phyloP scores from a whole-genome alignment of 2,329 filamentous ascomycete species.

The Trichocomaceae sp. region DNA sequence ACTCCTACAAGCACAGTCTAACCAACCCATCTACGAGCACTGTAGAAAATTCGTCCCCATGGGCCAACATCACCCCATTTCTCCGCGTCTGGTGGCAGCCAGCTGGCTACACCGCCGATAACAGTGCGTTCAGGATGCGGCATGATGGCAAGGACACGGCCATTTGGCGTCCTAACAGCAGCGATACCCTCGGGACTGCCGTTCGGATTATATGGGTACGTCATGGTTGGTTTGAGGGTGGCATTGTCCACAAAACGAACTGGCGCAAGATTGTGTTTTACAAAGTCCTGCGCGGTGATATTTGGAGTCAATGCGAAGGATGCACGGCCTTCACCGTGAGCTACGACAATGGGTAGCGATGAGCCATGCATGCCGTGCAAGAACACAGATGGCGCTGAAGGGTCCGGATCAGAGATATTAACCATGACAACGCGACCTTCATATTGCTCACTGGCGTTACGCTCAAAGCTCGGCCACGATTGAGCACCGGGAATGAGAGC shows the following conservation, averaged over 20 bases:
- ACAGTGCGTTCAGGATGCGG: constrained; percentile 90
- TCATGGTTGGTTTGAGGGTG: constrained; percentile 61
- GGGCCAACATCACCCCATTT: constrained; percentile 77
- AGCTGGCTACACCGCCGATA: constrained; percentile 70
- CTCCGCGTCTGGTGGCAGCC: constrained; percentile 56
- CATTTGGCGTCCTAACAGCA: constrained; percentile 68
- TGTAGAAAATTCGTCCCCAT: constrained; percentile 81
- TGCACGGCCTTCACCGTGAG: constrained; percentile 86
- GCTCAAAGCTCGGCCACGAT: constrained; percentile 78
- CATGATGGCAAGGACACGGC: constrained; percentile 82
- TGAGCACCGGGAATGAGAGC: constrained; percentile 76
- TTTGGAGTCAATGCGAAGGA: constrained; percentile 53
- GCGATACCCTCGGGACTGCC: constrained; percentile 76
- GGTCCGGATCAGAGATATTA: constrained; percentile 59
- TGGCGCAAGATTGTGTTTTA: constrained; percentile 62
- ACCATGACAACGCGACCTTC: constrained; percentile 85
- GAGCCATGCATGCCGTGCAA: constrained; percentile 80
- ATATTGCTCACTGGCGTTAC: constrained; percentile 81
- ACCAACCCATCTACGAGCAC: constrained; percentile 80
- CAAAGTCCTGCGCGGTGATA: constrained; percentile 44
- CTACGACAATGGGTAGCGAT: constrained; percentile 75
- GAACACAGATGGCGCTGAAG: constrained; percentile 65
- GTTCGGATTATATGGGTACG: constrained; percentile 86
- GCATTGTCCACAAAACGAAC: constrained; percentile 83
- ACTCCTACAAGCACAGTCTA: not conserved